Conservation (phyloP, 1,284 basidiomycete species). For the Moesziomyces parantarcticus region DNA sequence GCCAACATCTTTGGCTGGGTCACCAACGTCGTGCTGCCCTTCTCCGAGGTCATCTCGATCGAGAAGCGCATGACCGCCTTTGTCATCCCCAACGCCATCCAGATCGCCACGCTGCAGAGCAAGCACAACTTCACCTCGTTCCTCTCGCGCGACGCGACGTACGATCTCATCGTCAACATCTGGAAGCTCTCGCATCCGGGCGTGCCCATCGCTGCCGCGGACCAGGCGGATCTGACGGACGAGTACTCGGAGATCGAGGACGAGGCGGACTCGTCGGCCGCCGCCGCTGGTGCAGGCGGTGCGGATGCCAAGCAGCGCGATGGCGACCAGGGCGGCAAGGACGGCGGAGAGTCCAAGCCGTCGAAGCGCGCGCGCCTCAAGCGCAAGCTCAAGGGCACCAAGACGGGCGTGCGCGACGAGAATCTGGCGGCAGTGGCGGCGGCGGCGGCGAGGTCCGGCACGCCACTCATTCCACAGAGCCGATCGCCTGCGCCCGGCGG, state of each 20-base stretch:
- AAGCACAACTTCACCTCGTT: slow-evolving; percentile 94
- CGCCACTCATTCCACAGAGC: slow-evolving; percentile 39
- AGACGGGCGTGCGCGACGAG: slow-evolving; percentile 47
- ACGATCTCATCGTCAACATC: slow-evolving; percentile 94
- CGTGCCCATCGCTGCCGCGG: slow-evolving; percentile 71
- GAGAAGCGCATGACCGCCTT: slow-evolving; percentile 99
- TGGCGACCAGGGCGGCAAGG: slow-evolving; percentile 17
- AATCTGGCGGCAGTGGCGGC: slow-evolving; percentile 43
- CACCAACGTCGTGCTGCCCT: slow-evolving; percentile 90
- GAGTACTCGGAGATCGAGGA: slow-evolving; percentile 52
- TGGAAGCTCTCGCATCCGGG: slow-evolving; percentile 91
- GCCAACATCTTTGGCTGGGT: slow-evolving; percentile 99
- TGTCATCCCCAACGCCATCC: slow-evolving; percentile 97
- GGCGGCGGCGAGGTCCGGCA: slow-evolving; percentile 35
- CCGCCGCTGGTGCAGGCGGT: slow-evolving; percentile 12
- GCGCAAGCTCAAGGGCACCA: slow-evolving; percentile 51
- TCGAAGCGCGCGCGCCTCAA: slow-evolving; percentile 58
- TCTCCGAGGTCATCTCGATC: slow-evolving; percentile 86
- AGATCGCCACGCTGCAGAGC: slow-evolving; percentile 80
- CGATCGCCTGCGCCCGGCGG: slow-evolving; percentile 30
- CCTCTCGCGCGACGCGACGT: slow-evolving; percentile 93
- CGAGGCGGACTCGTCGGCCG: slow-evolving; percentile 25
- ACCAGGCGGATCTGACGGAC: slow-evolving; percentile 57
- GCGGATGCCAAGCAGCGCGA: slow-evolving; percentile 27
- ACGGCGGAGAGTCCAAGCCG: slow-evolving; percentile 29